These are phyloP conservation scores for Eucalyptus camaldulensis DNA, from an alignment of 345 rosid genomes.

Conservation along the genomic window DNA sequence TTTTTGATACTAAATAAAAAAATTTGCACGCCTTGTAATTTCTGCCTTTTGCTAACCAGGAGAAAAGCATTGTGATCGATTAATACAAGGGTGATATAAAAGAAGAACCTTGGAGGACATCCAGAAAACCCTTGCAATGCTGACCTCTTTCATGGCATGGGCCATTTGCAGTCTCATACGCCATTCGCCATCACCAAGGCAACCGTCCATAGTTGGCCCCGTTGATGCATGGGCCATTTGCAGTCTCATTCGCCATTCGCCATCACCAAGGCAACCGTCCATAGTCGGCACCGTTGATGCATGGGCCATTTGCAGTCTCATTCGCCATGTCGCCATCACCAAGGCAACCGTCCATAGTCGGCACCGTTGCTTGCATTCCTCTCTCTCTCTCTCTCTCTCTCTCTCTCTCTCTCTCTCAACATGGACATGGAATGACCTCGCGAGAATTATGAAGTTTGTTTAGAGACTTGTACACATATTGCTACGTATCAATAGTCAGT, in stretches of 20 bases:
- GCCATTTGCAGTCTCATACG: neutral
- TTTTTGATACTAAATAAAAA: too few relatives aligned
- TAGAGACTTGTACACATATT: neutral
- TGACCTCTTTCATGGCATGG: neutral
- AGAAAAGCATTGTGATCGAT: neutral
- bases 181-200: neutral
- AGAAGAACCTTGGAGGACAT: neutral
- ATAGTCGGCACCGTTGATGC: too few relatives aligned
- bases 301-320: too few relatives aligned
- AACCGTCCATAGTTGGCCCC: neutral
- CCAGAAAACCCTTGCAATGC: neutral
- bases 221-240: too few relatives aligned
- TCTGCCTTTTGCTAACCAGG: neutral
- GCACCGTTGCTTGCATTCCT: neutral
- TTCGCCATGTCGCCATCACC: too few relatives aligned
- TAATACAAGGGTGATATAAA: neutral
- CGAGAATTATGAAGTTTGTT: too few relatives aligned
- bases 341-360: too few relatives aligned
- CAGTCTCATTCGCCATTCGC: too few relatives aligned
- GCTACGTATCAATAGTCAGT: neutral
- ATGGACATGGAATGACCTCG: neutral
- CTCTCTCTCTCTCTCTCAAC: neutral
- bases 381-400: neutral
- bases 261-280: too few relatives aligned
- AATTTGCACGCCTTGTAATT: neutral